Conservation (phyloP, 179 eudicot genomes). For the Gypsophila paniculata region DNA sequence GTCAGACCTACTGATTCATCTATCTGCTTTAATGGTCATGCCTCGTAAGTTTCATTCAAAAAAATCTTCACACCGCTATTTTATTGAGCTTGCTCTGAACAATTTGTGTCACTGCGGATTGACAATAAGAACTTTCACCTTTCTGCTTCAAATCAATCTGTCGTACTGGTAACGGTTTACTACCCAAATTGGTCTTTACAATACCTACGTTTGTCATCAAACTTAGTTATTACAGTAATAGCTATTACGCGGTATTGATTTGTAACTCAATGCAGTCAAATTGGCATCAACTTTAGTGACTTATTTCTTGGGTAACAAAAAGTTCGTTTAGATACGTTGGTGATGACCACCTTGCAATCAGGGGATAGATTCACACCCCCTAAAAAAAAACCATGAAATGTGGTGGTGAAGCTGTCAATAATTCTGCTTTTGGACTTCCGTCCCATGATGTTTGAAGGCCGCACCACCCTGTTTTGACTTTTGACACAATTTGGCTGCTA, state of each 20-base stretch:
- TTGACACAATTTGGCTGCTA: constrained; percentile 10
- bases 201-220: background rate
- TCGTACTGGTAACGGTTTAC: background rate
- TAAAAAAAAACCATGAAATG: background rate
- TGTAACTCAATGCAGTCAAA: background rate
- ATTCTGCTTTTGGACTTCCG: background rate
- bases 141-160: constrained; percentile 2
- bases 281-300: background rate
- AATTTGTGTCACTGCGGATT: background rate
- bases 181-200: background rate
- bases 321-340: background rate
- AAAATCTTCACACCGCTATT: background rate
- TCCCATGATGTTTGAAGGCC: background rate
- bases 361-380: background rate
- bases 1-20: constrained; percentile 84
- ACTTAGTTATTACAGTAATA: background rate
- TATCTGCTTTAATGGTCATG: constrained; percentile 80
- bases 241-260: background rate
- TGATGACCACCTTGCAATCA: background rate
- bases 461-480: background rate
- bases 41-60: constrained; percentile 54
- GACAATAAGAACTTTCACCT: background rate
- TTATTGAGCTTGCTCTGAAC: constrained; percentile 4
- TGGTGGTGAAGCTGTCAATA: background rate
- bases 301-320: background rate